Percentiles rank a stretch among this genome's conserved stretches.
Conservation (phyloP, 2,329 filamentous ascomycete species). For the Aspergillus viridinutans region DNA sequence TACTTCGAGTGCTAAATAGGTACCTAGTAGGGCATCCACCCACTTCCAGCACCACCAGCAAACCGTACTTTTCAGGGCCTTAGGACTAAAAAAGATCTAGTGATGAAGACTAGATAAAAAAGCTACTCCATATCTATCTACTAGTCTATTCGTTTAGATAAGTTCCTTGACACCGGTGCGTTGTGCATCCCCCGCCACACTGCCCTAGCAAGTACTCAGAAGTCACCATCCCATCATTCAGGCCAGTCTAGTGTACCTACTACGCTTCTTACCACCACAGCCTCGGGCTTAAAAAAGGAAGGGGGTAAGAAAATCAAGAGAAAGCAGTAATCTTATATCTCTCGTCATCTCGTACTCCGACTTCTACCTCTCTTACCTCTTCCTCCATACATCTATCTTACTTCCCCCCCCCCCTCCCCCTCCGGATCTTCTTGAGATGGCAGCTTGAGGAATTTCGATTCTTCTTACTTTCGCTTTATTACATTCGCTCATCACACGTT, state of each 20-base stretch:
- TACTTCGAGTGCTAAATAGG: neutral
- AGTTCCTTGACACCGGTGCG: neutral
- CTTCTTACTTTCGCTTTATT: conserved; percentile 7
- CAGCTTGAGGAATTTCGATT: conserved; percentile 22
- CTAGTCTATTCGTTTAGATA: neutral
- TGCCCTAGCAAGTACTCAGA: neutral
- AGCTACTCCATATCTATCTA: neutral
- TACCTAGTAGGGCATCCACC: neutral
- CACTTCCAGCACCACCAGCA: neutral
- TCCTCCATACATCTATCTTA: conserved; percentile 7
- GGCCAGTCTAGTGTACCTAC: conserved; percentile 3
- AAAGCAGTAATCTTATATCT: conserved; percentile 14
- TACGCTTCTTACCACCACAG: conserved; percentile 8
- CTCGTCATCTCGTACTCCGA: conserved; percentile 14
- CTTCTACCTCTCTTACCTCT: conserved; percentile 10
- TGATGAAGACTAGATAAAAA: neutral
- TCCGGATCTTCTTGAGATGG: conserved; percentile 23
- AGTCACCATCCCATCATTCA: conserved; percentile 5
- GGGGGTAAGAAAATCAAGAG: neutral
- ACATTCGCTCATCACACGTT: conserved; percentile 35
- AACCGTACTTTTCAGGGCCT: neutral
- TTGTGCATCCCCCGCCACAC: neutral
- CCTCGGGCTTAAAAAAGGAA: conserved; percentile 15
- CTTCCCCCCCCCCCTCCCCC: conserved; percentile 7
- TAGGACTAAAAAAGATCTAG: neutral